Evolutionary conservation across 1,139 yeast genomes (phyloP), one percentile per base, ranked within the genome.

Genomic region (Pichia sp.): DNA sequence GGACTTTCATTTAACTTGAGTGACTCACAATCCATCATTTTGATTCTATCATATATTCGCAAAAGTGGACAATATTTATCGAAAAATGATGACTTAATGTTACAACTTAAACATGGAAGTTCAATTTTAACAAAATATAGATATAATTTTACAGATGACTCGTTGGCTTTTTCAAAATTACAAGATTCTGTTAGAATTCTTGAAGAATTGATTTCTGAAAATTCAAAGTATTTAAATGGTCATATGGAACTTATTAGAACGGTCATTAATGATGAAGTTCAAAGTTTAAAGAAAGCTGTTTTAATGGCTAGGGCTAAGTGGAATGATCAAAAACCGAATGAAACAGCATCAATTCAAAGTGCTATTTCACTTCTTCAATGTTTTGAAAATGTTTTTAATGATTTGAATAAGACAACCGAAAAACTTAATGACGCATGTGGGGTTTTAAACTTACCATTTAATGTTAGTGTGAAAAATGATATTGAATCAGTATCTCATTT

Each of bases 111-210:
- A 42, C 45, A 50, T 2, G 79, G 83, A 3, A 87, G 84, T 53
- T 64, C 63, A 2, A 57, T 75, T 1, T 67, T 86, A 16, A 57
- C 70, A 0, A 73, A 75, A 39, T 71, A 74, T 41, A 69, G 85
- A 44, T 76, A 70, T 59, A 73, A 72, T 42, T 76, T 81, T 51
- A 79, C 84, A 0, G 48, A 65, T 0, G 75, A 75, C 30, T 86
- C 93, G 88, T 58, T 83, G 1, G 79, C 72, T 62, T 72, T 73
- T 44, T 95, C 86, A 46, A 95, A 87, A 59, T 59, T 88, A 2
- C 83, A 80, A 30, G 74, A 72, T 53, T 80, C 79, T 50, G 65
- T 76, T 54, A 64, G 72, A 0, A 72, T 79, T 7, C 64, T 87
- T 11, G 58, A 63, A 0, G 74, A 79, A 25, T 66, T 83, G 3